These are phyloP conservation scores for Jacaranda mimosifolia DNA, from an alignment of 257 asterid species.

Conservation along the genomic window DNA sequence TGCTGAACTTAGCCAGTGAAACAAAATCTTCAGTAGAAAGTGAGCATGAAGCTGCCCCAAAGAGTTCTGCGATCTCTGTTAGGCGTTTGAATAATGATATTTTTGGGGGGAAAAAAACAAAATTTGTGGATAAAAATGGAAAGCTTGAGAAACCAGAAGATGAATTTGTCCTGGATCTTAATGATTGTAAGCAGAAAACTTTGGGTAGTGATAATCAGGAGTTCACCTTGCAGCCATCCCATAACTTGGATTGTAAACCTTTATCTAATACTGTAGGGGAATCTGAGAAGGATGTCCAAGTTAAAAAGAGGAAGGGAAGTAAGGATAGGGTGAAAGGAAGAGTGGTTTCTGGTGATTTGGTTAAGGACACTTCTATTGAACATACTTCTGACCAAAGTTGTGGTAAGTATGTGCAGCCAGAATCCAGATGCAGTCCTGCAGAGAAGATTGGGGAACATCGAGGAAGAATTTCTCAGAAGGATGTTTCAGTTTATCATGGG, in stretches of 20 bases:
- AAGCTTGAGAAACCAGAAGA: constrained; percentile 47
- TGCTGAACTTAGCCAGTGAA: constrained; percentile 59
- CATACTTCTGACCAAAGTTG: constrained; percentile 44
- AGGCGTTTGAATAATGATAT: constrained; percentile 47
- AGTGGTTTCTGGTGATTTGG: constrained; percentile 40
- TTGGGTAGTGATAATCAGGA: constrained; percentile 48
- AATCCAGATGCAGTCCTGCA: constrained; percentile 45
- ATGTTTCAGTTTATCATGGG: constrained; percentile 43
- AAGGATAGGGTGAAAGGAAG: constrained; percentile 51
- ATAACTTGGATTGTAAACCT: constrained; percentile 42
- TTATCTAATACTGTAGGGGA: constrained; percentile 43
- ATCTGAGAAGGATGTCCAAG: constrained; percentile 43
- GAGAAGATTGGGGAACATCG: constrained; percentile 46
- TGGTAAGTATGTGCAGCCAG: constrained; percentile 41
- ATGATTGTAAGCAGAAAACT: constrained; percentile 48
- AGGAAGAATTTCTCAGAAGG: constrained; percentile 44
- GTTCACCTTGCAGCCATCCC: constrained; percentile 42
- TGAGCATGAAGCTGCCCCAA: constrained; percentile 48
- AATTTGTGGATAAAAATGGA: constrained; percentile 48
- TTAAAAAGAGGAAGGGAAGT: constrained; percentile 50
- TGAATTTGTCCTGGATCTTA: constrained; percentile 40
- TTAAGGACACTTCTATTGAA: constrained; percentile 43
- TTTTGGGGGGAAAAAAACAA: constrained; percentile 48
- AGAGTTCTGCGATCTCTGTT: constrained; percentile 50
- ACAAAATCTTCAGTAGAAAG: constrained; percentile 40